Evolutionary conservation across 352 stramenopile genomes (phyloP), one percentile per base, ranked within the genome.

Genomic region (Paralagenidium karlingii): DNA sequence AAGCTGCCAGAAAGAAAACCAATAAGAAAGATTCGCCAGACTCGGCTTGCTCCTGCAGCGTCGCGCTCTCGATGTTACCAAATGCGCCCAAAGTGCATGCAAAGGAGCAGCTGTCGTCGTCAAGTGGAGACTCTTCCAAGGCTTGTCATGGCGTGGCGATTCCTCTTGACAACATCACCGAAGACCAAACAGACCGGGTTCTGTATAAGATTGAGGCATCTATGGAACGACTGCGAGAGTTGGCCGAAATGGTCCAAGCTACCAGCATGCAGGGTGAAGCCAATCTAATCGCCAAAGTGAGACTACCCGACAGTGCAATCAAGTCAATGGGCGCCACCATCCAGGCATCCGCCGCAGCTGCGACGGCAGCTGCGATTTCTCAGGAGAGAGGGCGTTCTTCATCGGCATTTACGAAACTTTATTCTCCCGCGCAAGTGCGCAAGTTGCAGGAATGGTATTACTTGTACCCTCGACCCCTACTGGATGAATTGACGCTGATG

Each of bases 361-460:
- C 76, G 2, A 83, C 73, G 0, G 70, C 76, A 9, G 65, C 63
- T 2, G 70, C 76, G 6, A 84, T 90, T 32, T 65, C 76, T 0
- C 76, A 89, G 47, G 69, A 85, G 31, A 59, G 71, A 27, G 70
- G 69, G 10, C 69, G 58, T 27, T 54, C 58, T 12, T 70, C 63
- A 12, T 68, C 63, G 15, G 62, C 60, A 1, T 75, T 74, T 39
- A 64, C 63, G 2, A 53, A 58, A 1, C 34, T 82, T 10, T 82
- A 79, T 29, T 66, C 78, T 39, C 63, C 68, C 1, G 25, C 82
- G 30, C 76, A 90, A 38, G 55, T 79, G 26, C 70, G 82, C 38
- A 90, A 87, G 46, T 50, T 90, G 18, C 70, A 90, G 45, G 68
- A 82, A 50, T 90, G 76, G 76, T 90, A 87, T 53, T 79, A 82